Percentiles rank a stretch among this genome's conserved stretches.
Evolutionary conservation across 2,329 filamentous ascomycete species (phyloP).

Genomic region (Botrytis medusae): DNA sequence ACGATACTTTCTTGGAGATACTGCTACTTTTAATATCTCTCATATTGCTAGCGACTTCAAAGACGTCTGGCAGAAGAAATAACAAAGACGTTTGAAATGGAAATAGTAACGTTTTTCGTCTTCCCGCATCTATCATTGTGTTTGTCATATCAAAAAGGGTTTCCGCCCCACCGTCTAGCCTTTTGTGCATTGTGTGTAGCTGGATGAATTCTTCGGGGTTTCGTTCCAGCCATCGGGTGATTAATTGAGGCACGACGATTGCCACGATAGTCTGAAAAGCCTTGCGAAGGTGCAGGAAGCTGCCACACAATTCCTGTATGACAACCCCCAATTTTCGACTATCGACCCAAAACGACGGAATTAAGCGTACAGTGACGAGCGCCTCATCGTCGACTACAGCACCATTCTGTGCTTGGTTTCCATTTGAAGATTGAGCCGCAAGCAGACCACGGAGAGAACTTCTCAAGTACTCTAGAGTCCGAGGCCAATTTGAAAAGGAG

Average conservation of each 20-base stretch:
- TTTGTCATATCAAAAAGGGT: conserved; percentile 69
- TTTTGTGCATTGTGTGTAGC: conserved; percentile 59
- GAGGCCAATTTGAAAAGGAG: conserved; percentile 63
- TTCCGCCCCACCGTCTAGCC: conserved; percentile 64
- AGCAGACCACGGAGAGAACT: conserved; percentile 41
- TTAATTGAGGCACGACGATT: conserved; percentile 60
- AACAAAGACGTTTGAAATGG: conserved; percentile 63
- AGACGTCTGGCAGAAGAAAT: conserved; percentile 66
- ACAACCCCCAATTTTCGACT: conserved; percentile 59
- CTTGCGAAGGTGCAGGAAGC: conserved; percentile 65
- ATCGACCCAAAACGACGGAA: conserved; percentile 66
- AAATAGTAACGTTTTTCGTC: conserved; percentile 56
- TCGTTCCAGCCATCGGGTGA: conserved; percentile 65
- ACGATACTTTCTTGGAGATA: conserved; percentile 65
- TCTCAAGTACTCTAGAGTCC: conserved; percentile 59
- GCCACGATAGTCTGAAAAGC: conserved; percentile 64
- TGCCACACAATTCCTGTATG: conserved; percentile 65
- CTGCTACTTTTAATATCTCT: conserved; percentile 61
- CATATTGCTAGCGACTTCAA: conserved; percentile 67
- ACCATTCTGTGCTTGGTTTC: conserved; percentile 31
- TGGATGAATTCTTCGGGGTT: conserved; percentile 64
- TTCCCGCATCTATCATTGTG: conserved; percentile 57
- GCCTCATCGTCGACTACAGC: conserved; percentile 41
- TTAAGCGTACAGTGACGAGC: conserved; percentile 56
- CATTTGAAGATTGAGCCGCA: conserved; percentile 34